Base-by-base conservation (phyloP, 2,329 filamentous ascomycete genomes). In the Trichoderma sp. region DNA sequence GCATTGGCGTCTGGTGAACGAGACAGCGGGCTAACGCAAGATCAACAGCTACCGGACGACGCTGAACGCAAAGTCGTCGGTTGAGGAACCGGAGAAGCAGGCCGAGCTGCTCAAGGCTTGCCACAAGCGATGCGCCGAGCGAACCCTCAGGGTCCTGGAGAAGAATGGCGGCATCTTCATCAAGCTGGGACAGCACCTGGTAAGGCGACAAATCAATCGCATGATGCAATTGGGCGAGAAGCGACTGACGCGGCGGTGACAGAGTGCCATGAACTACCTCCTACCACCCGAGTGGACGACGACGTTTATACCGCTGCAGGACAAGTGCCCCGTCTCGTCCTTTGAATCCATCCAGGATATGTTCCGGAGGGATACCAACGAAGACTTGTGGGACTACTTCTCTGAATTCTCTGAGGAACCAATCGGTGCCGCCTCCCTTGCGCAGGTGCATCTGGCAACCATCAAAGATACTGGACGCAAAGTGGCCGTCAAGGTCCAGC, bases 161-260 rank as follows among this genome's bases (percentile, higher is more conserved):
- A 92, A 91, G 82, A 98, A 97, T 77, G 95, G 96, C 28, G 96
- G 94, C 30, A 97, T 99, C 68, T 99, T 98, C 72, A 98, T 99
- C 76, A 99, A 99, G 78, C 81, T 99, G 45, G 95, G 95, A 7
- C 95, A 99, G 73, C 95, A 99, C 78, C 78, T 99, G 78, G 88
- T 89, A 81, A 48, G 78, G 9, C 24, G 34, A 7, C 24, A 12
- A 15, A 1, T 4, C 26, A 30, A 7, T 1, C n/a, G 4, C 3
- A 2, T 0, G 17, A 44, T 7, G 39, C n/a, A 43, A 50, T 54
- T 64, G 7, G 19, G 39, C 52, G 30, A 30, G 45, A 50, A 17
- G 41, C 21, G 44, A 55, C 73, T 76, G 66, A 79, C 69, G 43
- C 74, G 67, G 7, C 43, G 3, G 30, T 21, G 14, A 45, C 69